These are phyloP conservation scores for Termitomyces sp. DNA, from an alignment of 1,284 basidiomycete species.

Conservation along the genomic window DNA sequence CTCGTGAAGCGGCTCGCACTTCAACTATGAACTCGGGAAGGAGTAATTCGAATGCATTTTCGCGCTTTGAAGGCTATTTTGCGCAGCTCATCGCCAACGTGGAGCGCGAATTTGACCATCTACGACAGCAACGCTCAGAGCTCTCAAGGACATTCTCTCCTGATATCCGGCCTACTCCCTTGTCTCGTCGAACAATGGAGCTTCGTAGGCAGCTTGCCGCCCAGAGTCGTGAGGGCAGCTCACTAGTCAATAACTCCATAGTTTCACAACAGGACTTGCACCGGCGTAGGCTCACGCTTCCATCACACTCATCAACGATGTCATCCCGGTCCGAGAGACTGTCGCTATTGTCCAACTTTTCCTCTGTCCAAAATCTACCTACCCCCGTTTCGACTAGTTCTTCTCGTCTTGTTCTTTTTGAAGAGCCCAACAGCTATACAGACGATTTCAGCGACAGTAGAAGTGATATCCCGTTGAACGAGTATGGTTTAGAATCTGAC, in stretches of 20 bases:
- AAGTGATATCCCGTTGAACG: slow-evolving; percentile 16
- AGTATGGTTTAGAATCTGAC: slow-evolving; percentile 17
- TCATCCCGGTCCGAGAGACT: slow-evolving; percentile 25
- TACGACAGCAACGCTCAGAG: slow-evolving; percentile 13
- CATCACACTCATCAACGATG: slow-evolving; percentile 13
- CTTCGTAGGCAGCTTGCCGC: slow-evolving; percentile 1
- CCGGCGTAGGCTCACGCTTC: slow-evolving; percentile 8
- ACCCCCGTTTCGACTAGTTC: slow-evolving; percentile 28
- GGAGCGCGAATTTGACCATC: slow-evolving; percentile 17
- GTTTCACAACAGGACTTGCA: slow-evolving; percentile 4
- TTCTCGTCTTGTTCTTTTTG: slow-evolving; percentile 31
- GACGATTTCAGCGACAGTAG: slow-evolving; percentile 13
- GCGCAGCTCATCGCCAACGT: slow-evolving; percentile 10
- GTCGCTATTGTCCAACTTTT: slow-evolving; percentile 32
- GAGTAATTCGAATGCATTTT: slow-evolving; percentile 2
- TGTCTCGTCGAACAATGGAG: slow-evolving; percentile 1
- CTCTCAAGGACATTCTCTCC: neutral
- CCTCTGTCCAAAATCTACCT: slow-evolving; percentile 28
- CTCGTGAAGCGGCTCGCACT: slow-evolving; percentile 34
- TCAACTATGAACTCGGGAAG: neutral
- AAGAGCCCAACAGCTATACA: slow-evolving; percentile 33
- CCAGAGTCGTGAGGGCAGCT: neutral
- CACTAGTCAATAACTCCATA: neutral
- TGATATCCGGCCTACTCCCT: neutral
- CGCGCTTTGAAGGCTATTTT: slow-evolving; percentile 7